Conservation (phyloP, 345 rosid species). For the Rhizophora mangle region DNA sequence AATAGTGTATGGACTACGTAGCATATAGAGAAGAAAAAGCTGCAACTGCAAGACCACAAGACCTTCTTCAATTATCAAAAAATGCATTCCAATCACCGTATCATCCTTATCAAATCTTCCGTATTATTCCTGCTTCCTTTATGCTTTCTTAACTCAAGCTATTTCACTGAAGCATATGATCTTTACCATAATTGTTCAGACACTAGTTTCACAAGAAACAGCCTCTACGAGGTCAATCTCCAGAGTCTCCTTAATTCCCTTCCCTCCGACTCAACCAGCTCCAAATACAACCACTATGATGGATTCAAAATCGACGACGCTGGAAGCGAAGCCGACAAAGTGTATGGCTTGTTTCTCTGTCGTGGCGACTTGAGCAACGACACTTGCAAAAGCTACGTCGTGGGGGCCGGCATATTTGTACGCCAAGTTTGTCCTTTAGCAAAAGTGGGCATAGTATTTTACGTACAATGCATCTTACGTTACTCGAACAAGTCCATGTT, state of each 20-base stretch:
- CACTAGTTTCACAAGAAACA: too few relatives aligned
- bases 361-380: neutral
- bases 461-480: conserved; percentile 32
- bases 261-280: neutral
- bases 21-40: too few relatives aligned
- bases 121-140: too few relatives aligned
- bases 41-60: too few relatives aligned
- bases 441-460: conserved; percentile 32
- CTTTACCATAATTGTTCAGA: too few relatives aligned
- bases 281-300: neutral
- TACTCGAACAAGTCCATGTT: conserved; percentile 24
- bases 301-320: neutral
- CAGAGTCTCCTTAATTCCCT: conserved; percentile 14
- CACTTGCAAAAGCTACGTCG: conserved; percentile 17
- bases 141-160: too few relatives aligned
- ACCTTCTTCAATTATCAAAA: too few relatives aligned
- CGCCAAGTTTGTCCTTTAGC: conserved; percentile 17
- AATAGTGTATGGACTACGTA: too few relatives aligned
- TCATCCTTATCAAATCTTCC: too few relatives aligned
- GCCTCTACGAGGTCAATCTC: too few relatives aligned
- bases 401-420: neutral
- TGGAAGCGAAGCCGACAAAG: neutral
- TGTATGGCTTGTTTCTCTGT: conserved; percentile 21
- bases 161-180: too few relatives aligned
- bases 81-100: too few relatives aligned